A percentile compares a stretch with the other conserved stretches of the same genome.
phyloP scores from a whole-genome alignment of 441 rosid genomes.

The Caryocar brasiliense region DNA sequence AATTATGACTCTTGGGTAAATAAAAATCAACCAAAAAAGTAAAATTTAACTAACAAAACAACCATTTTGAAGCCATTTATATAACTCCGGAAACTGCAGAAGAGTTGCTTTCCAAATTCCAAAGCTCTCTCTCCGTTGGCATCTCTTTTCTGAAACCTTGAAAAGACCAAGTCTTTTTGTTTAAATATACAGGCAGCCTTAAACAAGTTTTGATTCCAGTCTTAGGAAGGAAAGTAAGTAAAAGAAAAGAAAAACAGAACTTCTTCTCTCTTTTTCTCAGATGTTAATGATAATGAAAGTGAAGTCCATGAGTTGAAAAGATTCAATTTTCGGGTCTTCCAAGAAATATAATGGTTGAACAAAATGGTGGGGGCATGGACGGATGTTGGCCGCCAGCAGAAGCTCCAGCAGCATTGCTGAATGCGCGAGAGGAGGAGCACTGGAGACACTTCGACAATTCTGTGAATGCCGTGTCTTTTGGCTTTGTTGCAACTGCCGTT shows the following conservation, averaged over 20 bases:
- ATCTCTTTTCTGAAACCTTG: slow-evolving; percentile 6
- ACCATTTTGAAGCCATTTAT: no score
- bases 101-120: slow-evolving; percentile 25
- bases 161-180: background rate
- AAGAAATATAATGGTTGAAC: slow-evolving; percentile 22
- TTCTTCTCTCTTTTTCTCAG: background rate
- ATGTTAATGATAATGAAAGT: slow-evolving; percentile 9
- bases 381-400: slow-evolving; percentile 58
- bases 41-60: no score
- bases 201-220: slow-evolving; percentile 14
- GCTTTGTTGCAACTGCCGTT: slow-evolving; percentile 93
- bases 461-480: slow-evolving; percentile 86
- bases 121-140: slow-evolving; percentile 7
- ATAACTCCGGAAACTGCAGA: no score
- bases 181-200: background rate
- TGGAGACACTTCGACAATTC: slow-evolving; percentile 70
- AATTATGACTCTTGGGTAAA: no score
- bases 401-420: slow-evolving; percentile 46
- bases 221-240: no score
- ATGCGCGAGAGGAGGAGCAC: slow-evolving; percentile 41
- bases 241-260: no score
- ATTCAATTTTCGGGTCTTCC: background rate
- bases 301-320: background rate
- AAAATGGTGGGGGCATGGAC: slow-evolving; percentile 1
- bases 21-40: no score